Evolutionary conservation across 2,329 filamentous ascomycete genomes (phyloP), one percentile per base, ranked within the genome.

Genomic region (Colletotrichum sp.): DNA sequence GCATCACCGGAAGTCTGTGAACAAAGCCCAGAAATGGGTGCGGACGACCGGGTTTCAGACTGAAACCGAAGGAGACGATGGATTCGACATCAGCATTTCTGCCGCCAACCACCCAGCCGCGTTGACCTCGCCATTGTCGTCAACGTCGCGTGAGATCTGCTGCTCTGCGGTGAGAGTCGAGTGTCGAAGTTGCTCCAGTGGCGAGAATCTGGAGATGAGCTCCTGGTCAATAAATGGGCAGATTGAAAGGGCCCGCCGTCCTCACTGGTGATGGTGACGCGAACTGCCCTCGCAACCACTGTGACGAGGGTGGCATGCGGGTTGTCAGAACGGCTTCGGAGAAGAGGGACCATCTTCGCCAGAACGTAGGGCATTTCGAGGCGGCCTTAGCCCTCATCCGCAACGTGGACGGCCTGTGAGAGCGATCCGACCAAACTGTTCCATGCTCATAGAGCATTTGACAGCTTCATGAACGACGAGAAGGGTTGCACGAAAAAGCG

Each of bases 401-500:
- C 10, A 5, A 13, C 0, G 10, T 21, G n/a, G n/a, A 1, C 0
- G 39, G 18, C 39, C 39, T n/a, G 5, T 3, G 39, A 44, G 9
- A 44, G 9, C 39, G 18, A 44, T 44, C 18, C 18, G 39, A n/a
- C 39, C 39, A 44, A n/a, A 44, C 18, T 12, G 18, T 44, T 44
- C 39, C 39, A 44, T 44, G 39, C 39, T 44, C 18, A 44, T 4
- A 10, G 4, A 12, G 9, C 9, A 12, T 44, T 44, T 6, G 5
- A 12, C 39, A 44, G 39, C 1, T 44, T 44, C 18, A 44, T 12
- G 18, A 44, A 44, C 39, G 39, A n/a, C 39, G 39, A 44, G 39
- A 44, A 44, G 39, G 18, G 39, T n/a, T 44, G 44, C 44, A 21
- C n/a, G 44, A 4, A 12, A 10, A 49, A 49, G 10, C 12, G 1